These are phyloP conservation scores for Harrya chromipes DNA, from an alignment of 768 basidiomycete genomes.

Conservation along the genomic window DNA sequence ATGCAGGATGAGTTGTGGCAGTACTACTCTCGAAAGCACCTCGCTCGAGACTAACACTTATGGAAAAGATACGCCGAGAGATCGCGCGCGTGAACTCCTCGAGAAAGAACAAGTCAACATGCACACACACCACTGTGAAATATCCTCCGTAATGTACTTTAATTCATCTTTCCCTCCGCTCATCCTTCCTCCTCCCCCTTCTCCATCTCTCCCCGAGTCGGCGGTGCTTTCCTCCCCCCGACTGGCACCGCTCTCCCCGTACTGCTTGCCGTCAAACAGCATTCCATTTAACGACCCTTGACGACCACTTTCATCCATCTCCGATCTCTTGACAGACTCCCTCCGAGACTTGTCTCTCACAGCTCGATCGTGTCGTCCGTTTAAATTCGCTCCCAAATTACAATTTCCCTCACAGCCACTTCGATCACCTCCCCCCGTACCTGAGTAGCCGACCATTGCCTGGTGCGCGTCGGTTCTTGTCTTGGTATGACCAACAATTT, in stretches of 20 bases:
- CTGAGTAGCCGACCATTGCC: conserved; percentile 28
- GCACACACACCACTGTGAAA: conserved; percentile 27
- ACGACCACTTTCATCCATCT: conserved; percentile 22
- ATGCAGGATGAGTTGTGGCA: too few species aligned
- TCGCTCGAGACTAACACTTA: conserved; percentile 26
- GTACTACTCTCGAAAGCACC: conserved; percentile 11
- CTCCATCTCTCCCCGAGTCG: conserved; percentile 3
- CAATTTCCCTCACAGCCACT: conserved; percentile 35
- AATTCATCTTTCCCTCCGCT: conserved; percentile 13
- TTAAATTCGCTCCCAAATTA: conserved; percentile 16
- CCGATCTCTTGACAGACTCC: too few species aligned
- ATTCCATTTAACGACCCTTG: conserved; percentile 28
- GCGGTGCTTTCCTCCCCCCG: conserved; percentile 14
- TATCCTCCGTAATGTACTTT: conserved; percentile 10
- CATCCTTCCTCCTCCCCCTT: neutral
- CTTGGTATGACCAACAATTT: conserved; percentile 35
- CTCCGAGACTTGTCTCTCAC: too few species aligned
- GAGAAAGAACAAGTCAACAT: conserved; percentile 26
- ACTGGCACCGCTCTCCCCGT: too few species aligned
- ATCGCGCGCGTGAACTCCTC: conserved; percentile 17
- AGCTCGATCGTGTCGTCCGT: too few species aligned
- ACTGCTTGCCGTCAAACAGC: neutral
- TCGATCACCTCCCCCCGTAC: conserved; percentile 32
- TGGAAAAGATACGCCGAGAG: conserved; percentile 31
- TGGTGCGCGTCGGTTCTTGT: conserved; percentile 30